phyloP scores from a whole-genome alignment of 345 rosid species.

The Moricandia moricandioides region DNA sequence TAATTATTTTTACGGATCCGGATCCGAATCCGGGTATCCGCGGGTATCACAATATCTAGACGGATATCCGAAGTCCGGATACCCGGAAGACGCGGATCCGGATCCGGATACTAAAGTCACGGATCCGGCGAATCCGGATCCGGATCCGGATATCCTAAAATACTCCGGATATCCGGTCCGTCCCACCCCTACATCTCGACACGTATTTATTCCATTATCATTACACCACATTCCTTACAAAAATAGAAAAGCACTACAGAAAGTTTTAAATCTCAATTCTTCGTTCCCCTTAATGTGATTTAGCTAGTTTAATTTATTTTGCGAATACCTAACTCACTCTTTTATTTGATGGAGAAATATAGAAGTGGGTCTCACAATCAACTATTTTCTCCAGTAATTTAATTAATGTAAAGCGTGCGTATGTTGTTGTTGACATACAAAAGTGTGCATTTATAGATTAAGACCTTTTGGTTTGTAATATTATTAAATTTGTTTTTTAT shows the following conservation, averaged over 20 bases:
- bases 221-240: neutral
- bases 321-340: slow-evolving; percentile 3
- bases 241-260: neutral
- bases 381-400: neutral
- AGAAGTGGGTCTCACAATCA: slow-evolving; percentile 29
- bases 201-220: neutral
- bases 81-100: too few species aligned
- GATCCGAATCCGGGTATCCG: too few species aligned
- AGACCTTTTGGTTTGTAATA: slow-evolving; percentile 15
- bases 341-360: neutral
- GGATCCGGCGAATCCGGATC: too few species aligned
- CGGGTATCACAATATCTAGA: too few species aligned
- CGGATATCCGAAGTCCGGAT: too few species aligned
- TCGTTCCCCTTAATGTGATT: neutral
- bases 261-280: neutral
- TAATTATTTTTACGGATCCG: too few species aligned
- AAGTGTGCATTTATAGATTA: neutral
- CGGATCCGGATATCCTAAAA: too few species aligned
- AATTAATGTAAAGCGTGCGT: slow-evolving; percentile 19
- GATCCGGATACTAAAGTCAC: too few species aligned
- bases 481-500: neutral
- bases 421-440: slow-evolving; percentile 32
- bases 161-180: too few species aligned
- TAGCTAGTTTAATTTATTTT: neutral
- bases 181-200: too few species aligned